These are phyloP conservation scores for Thinopyrum obtusiflorum DNA, from an alignment of 202 grass and related monocot species.

Conservation along the genomic window DNA sequence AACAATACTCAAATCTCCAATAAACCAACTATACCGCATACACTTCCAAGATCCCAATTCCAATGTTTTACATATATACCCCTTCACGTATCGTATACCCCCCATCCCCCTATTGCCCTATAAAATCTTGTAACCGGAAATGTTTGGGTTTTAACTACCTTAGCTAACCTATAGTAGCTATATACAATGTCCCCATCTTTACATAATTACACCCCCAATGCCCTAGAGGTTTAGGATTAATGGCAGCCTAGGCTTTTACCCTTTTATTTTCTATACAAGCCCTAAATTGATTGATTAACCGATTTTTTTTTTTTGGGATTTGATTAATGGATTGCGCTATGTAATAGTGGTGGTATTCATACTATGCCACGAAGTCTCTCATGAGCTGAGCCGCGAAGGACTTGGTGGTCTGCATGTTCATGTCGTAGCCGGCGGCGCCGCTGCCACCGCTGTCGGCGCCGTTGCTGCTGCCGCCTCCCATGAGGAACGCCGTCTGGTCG, in stretches of 20 bases:
- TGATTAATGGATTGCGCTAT: conserved; percentile 4
- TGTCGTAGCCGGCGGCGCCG: conserved; percentile 47
- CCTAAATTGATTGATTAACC: conserved; percentile 36
- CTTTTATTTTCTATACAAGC: conserved; percentile 78
- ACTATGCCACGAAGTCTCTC: conserved; percentile 60
- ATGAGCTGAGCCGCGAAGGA: conserved; percentile 80
- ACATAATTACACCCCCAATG: conserved; percentile 46
- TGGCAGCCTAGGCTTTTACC: conserved; percentile 19
- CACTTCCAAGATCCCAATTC: conserved; percentile 24
- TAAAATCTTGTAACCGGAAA: conserved; percentile 46
- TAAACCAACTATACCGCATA: conserved; percentile 23
- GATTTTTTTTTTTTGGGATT: conserved; percentile 13
- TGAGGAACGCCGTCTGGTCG: conserved; percentile 71
- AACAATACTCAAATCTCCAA: conserved; percentile 35
- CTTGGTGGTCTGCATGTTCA: conserved; percentile 77
- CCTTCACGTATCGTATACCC: conserved; percentile 36
- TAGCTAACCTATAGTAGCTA: conserved; percentile 43
- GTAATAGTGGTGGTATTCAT: background rate
- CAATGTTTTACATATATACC: conserved; percentile 32
- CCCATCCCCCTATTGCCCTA: conserved; percentile 32
- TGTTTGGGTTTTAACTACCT: conserved; percentile 39
- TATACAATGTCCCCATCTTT: conserved; percentile 46
- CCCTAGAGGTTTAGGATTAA: conserved; percentile 21
- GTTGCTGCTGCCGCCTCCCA: conserved; percentile 34
- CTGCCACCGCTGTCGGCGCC: conserved; percentile 28